These are phyloP conservation scores for Trichoderma cornu-damae DNA, from an alignment of 2,329 filamentous ascomycete genomes.

Conservation along the genomic window DNA sequence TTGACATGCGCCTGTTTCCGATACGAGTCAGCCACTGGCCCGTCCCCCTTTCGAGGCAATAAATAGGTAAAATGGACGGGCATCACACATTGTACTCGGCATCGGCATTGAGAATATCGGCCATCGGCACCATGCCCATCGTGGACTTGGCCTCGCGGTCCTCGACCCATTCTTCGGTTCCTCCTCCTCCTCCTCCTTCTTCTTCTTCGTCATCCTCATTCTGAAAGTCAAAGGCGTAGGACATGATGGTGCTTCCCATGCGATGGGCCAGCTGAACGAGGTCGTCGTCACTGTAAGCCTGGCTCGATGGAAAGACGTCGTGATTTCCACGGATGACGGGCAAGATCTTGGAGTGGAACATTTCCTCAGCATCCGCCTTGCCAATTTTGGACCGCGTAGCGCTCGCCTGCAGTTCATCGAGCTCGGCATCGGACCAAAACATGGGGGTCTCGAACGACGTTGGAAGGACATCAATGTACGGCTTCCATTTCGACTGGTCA, in stretches of 20 bases:
- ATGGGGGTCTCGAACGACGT: slow-evolving; percentile 74
- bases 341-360: slow-evolving; percentile 55
- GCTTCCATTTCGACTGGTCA: slow-evolving; percentile 62
- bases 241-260: slow-evolving; percentile 87
- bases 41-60: too few relatives aligned
- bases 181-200: slow-evolving; percentile 53
- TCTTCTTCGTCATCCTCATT: slow-evolving; percentile 50
- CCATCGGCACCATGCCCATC: slow-evolving; percentile 88
- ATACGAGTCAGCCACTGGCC: background rate
- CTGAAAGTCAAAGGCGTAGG: slow-evolving; percentile 82
- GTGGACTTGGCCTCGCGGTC: slow-evolving; percentile 52
- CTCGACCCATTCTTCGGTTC: slow-evolving; percentile 62
- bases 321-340: slow-evolving; percentile 45
- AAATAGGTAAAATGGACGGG: background rate
- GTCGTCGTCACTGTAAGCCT: slow-evolving; percentile 38
- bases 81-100: slow-evolving; percentile 76
- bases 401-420: slow-evolving; percentile 69
- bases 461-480: slow-evolving; percentile 74
- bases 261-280: slow-evolving; percentile 58
- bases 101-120: slow-evolving; percentile 85
- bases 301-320: slow-evolving; percentile 39
- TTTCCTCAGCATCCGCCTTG: slow-evolving; percentile 62
- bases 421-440: slow-evolving; percentile 74
- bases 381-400: slow-evolving; percentile 73
- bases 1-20: slow-evolving; percentile 47